Evolutionary conservation across 2,329 filamentous ascomycete species (phyloP).

Genomic region (Trichophyton rubrum): DNA sequence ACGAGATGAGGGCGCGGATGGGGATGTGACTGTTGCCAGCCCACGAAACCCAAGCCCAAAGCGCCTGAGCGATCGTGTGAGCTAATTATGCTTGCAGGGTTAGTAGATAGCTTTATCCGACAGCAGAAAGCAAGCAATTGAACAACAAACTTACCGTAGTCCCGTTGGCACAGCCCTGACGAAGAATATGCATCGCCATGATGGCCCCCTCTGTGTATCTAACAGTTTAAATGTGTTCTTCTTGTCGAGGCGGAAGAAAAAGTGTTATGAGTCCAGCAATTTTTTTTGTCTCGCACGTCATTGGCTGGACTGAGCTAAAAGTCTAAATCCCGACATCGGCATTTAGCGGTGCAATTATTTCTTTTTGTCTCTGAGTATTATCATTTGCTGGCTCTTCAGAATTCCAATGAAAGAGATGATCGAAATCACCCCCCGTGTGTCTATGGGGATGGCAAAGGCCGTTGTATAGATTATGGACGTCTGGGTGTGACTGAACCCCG

Average conservation of each 20-base stretch:
- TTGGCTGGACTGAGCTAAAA: neutral
- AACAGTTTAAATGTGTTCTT: neutral
- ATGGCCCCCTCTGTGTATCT: neutral
- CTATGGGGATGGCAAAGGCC: neutral
- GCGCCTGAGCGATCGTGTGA: conserved; percentile 8
- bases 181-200: conserved; percentile 5
- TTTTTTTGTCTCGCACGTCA: conserved; percentile 6
- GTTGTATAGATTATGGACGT: neutral
- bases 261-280: neutral
- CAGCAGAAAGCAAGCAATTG: neutral
- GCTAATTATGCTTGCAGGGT: conserved; percentile 7
- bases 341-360: neutral
- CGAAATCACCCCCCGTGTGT: neutral
- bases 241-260: neutral
- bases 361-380: too few species aligned
- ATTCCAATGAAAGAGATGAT: neutral
- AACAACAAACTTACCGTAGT: neutral
- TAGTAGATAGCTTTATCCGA: neutral
- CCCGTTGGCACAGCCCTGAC: neutral
- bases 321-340: conserved; percentile 1
- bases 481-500: neutral
- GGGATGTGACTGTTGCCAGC: conserved; percentile 12
- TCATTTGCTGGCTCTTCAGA: neutral
- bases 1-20: conserved; percentile 28
- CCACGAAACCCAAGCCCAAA: conserved; percentile 7